phyloP scores from a whole-genome alignment of 1,284 basidiomycete species.

The Austroboletus niveus region DNA sequence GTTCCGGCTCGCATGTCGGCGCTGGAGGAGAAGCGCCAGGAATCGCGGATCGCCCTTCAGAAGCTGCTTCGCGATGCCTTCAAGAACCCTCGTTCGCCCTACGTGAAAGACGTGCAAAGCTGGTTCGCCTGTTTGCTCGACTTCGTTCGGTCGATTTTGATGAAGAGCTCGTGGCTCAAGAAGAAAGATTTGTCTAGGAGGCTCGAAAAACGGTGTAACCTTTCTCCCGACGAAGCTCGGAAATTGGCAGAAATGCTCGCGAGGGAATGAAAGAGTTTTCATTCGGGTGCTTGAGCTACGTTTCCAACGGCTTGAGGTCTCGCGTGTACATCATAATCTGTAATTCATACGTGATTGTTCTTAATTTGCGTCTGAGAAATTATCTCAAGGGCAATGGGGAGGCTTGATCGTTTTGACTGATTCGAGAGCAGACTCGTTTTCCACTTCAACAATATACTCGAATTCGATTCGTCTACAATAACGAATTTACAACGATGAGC shows the following conservation, averaged over 20 bases:
- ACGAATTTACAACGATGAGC: too few species aligned
- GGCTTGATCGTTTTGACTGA: too few species aligned
- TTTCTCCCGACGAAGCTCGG: background rate
- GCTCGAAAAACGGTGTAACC: background rate
- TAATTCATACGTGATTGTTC: too few species aligned
- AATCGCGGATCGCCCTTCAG: background rate
- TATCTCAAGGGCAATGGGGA: too few species aligned
- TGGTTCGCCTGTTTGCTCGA: background rate
- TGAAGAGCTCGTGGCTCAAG: background rate
- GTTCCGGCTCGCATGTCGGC: background rate
- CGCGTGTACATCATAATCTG: too few species aligned
- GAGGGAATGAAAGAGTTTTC: too few species aligned
- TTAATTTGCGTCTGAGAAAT: too few species aligned
- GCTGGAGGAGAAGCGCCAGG: background rate
- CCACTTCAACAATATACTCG: too few species aligned
- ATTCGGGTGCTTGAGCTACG: too few species aligned
- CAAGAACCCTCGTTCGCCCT: background rate
- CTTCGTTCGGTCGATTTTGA: background rate
- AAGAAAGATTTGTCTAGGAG: background rate
- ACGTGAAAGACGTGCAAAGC: background rate
- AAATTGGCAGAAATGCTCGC: background rate
- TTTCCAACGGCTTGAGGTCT: too few species aligned
- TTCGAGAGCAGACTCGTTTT: too few species aligned
- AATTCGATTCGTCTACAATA: too few species aligned
- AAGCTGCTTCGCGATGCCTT: conserved; percentile 1